Percentiles rank a stretch among this genome's conserved stretches.
phyloP scores from a whole-genome alignment of 163 green algal species.

The Coccomyxa subellipsoidea region DNA sequence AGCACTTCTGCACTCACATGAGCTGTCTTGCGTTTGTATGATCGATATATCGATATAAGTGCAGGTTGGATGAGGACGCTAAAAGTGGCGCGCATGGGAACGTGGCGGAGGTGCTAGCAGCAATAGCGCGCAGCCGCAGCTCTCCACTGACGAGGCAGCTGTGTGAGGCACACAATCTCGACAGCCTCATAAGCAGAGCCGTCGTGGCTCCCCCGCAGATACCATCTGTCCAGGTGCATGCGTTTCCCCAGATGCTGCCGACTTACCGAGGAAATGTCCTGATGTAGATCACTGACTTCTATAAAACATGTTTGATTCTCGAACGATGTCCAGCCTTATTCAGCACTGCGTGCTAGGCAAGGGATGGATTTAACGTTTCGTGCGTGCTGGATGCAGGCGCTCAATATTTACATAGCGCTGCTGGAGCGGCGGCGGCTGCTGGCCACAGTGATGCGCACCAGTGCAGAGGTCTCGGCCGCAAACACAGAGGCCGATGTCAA shows the following conservation, averaged over 20 bases:
- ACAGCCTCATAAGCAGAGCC: slow-evolving; percentile 39
- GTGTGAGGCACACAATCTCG: slow-evolving; percentile 27
- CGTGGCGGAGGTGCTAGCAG: slow-evolving; percentile 85
- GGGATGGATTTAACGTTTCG: background rate
- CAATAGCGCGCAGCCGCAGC: slow-evolving; percentile 78
- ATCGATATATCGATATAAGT: background rate
- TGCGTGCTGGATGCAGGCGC: slow-evolving; percentile 40
- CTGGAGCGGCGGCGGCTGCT: slow-evolving; percentile 60
- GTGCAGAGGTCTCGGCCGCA: slow-evolving; percentile 5
- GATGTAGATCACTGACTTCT: no score
- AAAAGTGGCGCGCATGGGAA: slow-evolving; percentile 57
- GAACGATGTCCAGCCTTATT: no score
- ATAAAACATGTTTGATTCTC: no score
- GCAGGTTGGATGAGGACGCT: slow-evolving; percentile 37
- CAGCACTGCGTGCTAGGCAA: no score
- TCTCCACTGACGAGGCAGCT: slow-evolving; percentile 65
- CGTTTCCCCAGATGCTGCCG: no score
- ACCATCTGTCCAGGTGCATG: slow-evolving; percentile 20
- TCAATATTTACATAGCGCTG: slow-evolving; percentile 83
- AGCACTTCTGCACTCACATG: background rate
- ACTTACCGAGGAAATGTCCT: no score
- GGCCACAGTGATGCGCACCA: slow-evolving; percentile 1
- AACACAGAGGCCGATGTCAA: slow-evolving; percentile 3
- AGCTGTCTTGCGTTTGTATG: background rate
- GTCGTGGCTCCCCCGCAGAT: slow-evolving; percentile 21